Conservation (phyloP, 2,329 filamentous ascomycete species). For the Incumbomyces delicatus region DNA sequence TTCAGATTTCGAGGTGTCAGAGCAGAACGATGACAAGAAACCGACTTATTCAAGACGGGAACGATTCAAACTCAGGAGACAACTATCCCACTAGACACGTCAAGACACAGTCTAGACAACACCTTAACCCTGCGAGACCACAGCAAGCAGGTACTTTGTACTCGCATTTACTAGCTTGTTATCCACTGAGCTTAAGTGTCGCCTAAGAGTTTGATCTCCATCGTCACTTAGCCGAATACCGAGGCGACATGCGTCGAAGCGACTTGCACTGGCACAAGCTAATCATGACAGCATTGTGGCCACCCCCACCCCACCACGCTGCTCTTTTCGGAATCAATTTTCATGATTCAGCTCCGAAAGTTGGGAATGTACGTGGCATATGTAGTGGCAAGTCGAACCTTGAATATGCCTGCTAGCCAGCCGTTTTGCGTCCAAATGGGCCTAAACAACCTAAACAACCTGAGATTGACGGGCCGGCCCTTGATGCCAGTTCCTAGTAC, state of each 20-base stretch:
- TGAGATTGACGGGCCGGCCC: not conserved
- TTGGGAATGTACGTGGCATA: not conserved
- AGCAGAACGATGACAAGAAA: not conserved
- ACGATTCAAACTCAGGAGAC: not conserved
- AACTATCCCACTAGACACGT: not conserved
- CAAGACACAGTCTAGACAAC: not conserved
- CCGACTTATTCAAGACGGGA: not conserved
- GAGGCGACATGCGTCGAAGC: not conserved
- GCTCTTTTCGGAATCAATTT: not conserved
- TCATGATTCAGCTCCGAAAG: not conserved
- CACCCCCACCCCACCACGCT: not conserved
- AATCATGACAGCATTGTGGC: not conserved
- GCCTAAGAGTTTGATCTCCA: not conserved
- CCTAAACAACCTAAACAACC: not conserved
- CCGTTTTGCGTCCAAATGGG: not conserved
- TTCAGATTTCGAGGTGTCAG: not conserved
- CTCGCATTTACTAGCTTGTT: not conserved
- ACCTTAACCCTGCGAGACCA: not conserved
- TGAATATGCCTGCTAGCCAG: not conserved
- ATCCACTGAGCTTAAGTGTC: not conserved
- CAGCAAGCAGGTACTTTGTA: not conserved
- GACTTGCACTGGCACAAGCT: not conserved
- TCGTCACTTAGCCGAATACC: not conserved
- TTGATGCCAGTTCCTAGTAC: not conserved
- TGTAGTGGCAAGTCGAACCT: slow-evolving; percentile 2